A percentile compares a stretch with the other conserved stretches of the same genome.
Evolutionary conservation across 768 basidiomycete genomes (phyloP).

Genomic region (Heimioporus sp.): DNA sequence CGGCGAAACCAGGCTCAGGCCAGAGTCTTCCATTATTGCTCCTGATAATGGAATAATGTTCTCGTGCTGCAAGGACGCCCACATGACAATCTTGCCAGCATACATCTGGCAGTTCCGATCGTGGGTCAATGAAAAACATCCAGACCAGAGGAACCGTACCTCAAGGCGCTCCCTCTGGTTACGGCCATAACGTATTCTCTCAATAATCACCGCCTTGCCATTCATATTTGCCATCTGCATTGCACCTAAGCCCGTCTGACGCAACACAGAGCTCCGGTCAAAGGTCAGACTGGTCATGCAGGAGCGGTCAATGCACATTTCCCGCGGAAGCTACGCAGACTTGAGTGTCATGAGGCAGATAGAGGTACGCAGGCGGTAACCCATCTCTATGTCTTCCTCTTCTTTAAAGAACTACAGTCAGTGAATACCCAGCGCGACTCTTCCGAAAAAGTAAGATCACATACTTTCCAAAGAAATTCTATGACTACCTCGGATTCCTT

Average conservation of each 20-base stretch:
- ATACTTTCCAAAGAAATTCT: slow-evolving; percentile 25
- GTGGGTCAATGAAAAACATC: neutral
- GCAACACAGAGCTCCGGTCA: no score
- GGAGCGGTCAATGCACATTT: slow-evolving; percentile 6
- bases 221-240: neutral
- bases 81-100: slow-evolving; percentile 26
- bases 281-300: neutral
- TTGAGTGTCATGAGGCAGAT: slow-evolving; percentile 30
- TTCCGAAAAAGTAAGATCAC: neutral
- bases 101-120: slow-evolving; percentile 13
- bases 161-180: slow-evolving; percentile 4
- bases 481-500: slow-evolving; percentile 16
- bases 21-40: slow-evolving; percentile 1
- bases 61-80: slow-evolving; percentile 22
- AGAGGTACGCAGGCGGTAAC: slow-evolving; percentile 13
- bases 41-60: slow-evolving; percentile 28
- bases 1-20: slow-evolving; percentile 18
- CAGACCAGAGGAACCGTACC: slow-evolving; percentile 6
- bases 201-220: slow-evolving; percentile 22
- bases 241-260: no score
- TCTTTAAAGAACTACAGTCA: slow-evolving; percentile 13
- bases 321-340: slow-evolving; percentile 20
- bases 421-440: neutral
- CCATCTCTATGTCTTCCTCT: neutral
- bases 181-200: slow-evolving; percentile 14